A percentile compares a stretch with the other conserved stretches of the same genome.
These are phyloP conservation scores for Ensete glaucum DNA, from an alignment of 176 grass and related monocot genomes.

Conservation along the genomic window DNA sequence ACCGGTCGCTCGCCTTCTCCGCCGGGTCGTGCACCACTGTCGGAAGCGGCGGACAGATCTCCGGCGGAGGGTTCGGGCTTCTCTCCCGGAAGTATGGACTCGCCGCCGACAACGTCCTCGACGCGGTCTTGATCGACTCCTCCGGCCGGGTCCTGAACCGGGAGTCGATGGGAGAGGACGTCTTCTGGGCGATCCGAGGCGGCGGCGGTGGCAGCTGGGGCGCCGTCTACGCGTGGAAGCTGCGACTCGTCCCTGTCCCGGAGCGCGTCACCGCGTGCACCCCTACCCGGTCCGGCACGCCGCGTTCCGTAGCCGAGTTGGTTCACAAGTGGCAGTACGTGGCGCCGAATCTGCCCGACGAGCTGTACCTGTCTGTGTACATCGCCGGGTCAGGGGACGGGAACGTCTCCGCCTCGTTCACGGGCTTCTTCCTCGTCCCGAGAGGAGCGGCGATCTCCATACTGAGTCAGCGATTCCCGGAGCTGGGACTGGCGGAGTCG, in stretches of 20 bases:
- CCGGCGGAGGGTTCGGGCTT: conserved; percentile 60
- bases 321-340: conserved; percentile 49
- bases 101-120: conserved; percentile 54
- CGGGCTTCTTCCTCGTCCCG: conserved; percentile 24
- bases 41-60: conserved; percentile 32
- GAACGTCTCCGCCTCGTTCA: conserved; percentile 28
- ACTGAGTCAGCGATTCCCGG: conserved; percentile 22
- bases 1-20: conserved; percentile 30
- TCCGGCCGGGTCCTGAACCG: conserved; percentile 4
- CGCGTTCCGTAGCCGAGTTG: conserved; percentile 23
- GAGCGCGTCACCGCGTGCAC: conserved; percentile 29
- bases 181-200: conserved; percentile 65
- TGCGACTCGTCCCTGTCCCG: conserved; percentile 45
- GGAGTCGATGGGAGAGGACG: conserved; percentile 34
- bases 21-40: conserved; percentile 47
- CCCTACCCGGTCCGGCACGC: neutral
- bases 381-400: conserved; percentile 15
- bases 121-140: conserved; percentile 32
- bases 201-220: conserved; percentile 79
- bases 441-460: conserved; percentile 16
- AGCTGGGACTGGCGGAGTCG: conserved; percentile 27
- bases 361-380: conserved; percentile 43
- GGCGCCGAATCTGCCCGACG: conserved; percentile 32
- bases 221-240: conserved; percentile 66
- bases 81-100: conserved; percentile 42